Evolutionary conservation across 2,329 filamentous ascomycete species (phyloP).

Genomic region (Fusarium liriodendri): DNA sequence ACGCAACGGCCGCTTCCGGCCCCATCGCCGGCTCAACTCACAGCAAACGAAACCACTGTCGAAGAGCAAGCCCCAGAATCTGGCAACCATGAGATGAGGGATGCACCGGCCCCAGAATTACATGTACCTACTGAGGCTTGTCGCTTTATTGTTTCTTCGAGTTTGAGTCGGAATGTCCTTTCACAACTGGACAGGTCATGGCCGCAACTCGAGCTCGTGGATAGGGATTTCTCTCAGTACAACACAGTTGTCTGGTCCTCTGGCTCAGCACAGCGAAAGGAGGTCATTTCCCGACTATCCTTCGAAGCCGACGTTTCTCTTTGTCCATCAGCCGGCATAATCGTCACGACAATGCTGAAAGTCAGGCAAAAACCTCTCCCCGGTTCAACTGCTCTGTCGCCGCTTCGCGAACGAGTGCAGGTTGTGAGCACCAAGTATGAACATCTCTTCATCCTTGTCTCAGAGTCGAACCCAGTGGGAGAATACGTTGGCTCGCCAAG

Average conservation of each 20-base stretch:
- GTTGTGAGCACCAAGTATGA: constrained; percentile 71
- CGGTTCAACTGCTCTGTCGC: constrained; percentile 51
- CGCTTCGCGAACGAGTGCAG: constrained; percentile 66
- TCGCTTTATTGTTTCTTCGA: constrained; percentile 63
- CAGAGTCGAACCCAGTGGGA: constrained; percentile 58
- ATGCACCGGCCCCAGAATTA: constrained; percentile 30
- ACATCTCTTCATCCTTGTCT: constrained; percentile 74
- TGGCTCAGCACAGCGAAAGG: constrained; percentile 39
- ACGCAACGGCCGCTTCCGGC: background rate
- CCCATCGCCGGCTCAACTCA: background rate
- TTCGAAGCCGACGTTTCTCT: constrained; percentile 79
- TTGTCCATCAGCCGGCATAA: constrained; percentile 74
- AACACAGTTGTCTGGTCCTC: constrained; percentile 50
- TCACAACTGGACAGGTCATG: constrained; percentile 62
- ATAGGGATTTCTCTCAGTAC: constrained; percentile 66
- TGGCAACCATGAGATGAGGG: background rate
- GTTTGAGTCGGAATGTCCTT: constrained; percentile 59
- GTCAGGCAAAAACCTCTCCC: constrained; percentile 79
- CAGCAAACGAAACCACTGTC: too few species aligned
- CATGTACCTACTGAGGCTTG: constrained; percentile 26
- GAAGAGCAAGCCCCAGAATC: background rate
- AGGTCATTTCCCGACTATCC: constrained; percentile 51
- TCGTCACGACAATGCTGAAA: constrained; percentile 78
- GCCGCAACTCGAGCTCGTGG: constrained; percentile 64
- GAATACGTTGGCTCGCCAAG: constrained; percentile 55